Base-by-base conservation (phyloP, 208 protist genomes). In the Lotmaria passim region DNA sequence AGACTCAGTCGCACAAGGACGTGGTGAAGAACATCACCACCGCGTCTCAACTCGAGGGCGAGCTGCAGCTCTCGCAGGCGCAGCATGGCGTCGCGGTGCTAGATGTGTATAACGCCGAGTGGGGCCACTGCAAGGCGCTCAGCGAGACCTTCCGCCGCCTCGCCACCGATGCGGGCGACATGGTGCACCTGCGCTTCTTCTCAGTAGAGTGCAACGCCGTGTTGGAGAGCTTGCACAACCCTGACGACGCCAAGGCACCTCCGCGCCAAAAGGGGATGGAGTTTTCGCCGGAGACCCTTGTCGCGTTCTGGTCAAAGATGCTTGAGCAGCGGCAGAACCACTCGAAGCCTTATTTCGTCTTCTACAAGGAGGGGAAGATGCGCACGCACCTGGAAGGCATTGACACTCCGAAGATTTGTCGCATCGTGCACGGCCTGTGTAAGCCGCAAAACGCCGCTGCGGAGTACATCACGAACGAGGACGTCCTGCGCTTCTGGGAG, bases 71-170 rank as follows among this genome's bases (percentile, higher is more conserved):
- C 19, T 85, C 82, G 17, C 82, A 94, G 67, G 85, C 86, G 26
- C 87, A 94, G 39, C 86, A 95, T 60, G 90, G 93, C 31, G 90
- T 97, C 15, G 79, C 73, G 4, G 85, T 97, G 59, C 81, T 97
- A 23, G 93, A 97, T 55, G 61, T 95, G 28, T 97, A 94, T 81
- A 94, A 91, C 76, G 78, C 79, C 2, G 90, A 94, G 66, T 97
- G 93, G 93, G 86, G 93, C n/a, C 55, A 76, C 65, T 89, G 81
- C 69, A 95, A 93, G 75, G 88, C 87, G 15, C 78, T 97, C 23
- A 86, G 74, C 38, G 90, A 95, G 52, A 93, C 90, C n/a, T 97
- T 97, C 47, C 81, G 87, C 28, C 85, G 89, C 26, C 79, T 97
- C 39, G 85, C 78, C 69, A 95, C 83, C 28, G 89, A 97, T 50